Conservation (phyloP, 2,329 filamentous ascomycete species). For the Monosporascus sp. region DNA sequence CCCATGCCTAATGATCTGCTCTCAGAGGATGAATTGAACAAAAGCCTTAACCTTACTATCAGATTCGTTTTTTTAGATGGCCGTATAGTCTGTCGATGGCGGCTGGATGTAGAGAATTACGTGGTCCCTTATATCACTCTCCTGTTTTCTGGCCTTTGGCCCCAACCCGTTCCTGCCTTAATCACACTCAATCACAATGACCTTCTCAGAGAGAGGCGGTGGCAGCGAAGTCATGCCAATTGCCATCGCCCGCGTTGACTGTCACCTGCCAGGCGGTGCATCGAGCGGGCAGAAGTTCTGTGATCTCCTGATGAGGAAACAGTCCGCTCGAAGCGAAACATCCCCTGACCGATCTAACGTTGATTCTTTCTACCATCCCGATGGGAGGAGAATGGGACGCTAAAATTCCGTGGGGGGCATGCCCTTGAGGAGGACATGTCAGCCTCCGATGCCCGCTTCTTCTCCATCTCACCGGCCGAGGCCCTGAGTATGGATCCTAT, state of each 20-base stretch:
- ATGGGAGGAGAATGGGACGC: not conserved
- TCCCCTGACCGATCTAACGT: not conserved
- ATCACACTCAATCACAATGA: not conserved
- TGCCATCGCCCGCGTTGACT: not conserved
- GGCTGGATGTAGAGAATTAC: too few species aligned
- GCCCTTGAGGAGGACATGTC: not conserved
- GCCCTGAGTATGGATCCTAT: not conserved
- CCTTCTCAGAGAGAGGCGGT: not conserved
- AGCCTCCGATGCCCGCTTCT: not conserved
- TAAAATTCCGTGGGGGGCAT: not conserved
- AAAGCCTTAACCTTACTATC: not conserved
- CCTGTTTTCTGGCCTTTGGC: not conserved
- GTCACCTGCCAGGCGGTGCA: not conserved
- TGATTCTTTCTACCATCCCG: not conserved
- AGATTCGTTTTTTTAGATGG: not conserved
- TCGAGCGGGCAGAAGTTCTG: not conserved
- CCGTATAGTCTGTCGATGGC: too few species aligned
- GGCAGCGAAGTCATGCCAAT: not conserved
- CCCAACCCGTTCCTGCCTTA: not conserved
- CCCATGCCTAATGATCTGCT: not conserved
- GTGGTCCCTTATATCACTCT: not conserved
- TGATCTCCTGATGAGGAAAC: not conserved
- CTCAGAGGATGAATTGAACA: not conserved
- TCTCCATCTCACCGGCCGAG: not conserved
- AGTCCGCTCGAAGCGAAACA: not conserved